Evolutionary conservation across 495 filamentous ascomycete genomes (phyloP), one percentile per base, ranked within the genome.

Genomic region (Neurospora sp.): DNA sequence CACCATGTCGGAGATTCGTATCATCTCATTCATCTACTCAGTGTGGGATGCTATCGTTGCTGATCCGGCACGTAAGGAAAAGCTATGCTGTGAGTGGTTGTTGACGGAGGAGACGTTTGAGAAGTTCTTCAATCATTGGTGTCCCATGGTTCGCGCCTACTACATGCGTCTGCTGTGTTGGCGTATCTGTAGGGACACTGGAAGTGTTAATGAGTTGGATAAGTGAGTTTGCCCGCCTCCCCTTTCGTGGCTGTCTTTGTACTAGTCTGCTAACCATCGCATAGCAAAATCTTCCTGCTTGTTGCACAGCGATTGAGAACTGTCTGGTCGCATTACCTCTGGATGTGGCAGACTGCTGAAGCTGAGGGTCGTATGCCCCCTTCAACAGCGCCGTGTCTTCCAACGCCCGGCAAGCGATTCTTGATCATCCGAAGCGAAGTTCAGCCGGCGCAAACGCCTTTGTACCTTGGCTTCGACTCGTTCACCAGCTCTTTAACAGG

Each of bases 111-210:
- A 91, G 46, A 85, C 90, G 18, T 98, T 98, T 80, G 89, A 93
- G 69, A 90, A 88, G 72, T 90, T 94, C 75, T 99, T 99, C 83
- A 94, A 91, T 78, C 94, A 98, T 79, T 99, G 96, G 96, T 98
- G 95, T 82, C 96, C 96, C 2, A 98, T 99, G 96, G 94, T 97
- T 38, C 89, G 96, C 74, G 92, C 94, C 20, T 99, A 98, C 81
- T 98, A 90, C 78, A 96, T 97, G 89, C 93, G 96, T 44, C 80
- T 99, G 42, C 80, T 97, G 18, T 97, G 94, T 82, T 99, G 96
- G 96, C 90, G 96, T 46, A 78, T 98, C 14, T 96, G 90, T 72
- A 86, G 96, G 72, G 93, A 92, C 78, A 89, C 90, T 74, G 92
- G 90, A 6, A 88, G 88, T 69, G 85, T 88, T 9, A 89, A 89